Base-by-base conservation (phyloP, 805 yeast genomes). In the Saccharomycopsis amapae region DNA sequence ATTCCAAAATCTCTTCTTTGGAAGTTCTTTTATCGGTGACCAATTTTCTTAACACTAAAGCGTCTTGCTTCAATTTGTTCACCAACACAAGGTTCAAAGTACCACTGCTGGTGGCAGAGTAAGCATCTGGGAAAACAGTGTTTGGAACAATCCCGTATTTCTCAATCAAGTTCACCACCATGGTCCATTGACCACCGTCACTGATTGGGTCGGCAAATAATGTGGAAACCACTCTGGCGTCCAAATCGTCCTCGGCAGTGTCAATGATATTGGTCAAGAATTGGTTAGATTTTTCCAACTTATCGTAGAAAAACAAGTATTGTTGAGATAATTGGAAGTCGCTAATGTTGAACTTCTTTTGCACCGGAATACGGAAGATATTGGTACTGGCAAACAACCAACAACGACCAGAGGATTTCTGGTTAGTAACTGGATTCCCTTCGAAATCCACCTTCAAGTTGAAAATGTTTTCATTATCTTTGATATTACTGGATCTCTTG, bases 101-200 rank as follows among this genome's bases (percentile, higher is more conserved):
- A 15, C 58, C 46, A 2, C 81, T 71, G 15, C 65, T 61, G 2
- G 85, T 73, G 35, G 77, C 75, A 45, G 65, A 68, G 23, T 77
- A 68, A 45, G 77, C 69, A 61, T 86, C 95, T 9, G 90, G 89
- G 64, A 73, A 87, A 15, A 76, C 61, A 53, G 73, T 76, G 57
- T 80, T 70, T 32, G 96, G 96, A 44, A 86, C 84, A 44, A 83
- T 59, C 24, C 95, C 95, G 56, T 86, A 87, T 63, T 86, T 87
- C 52, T 78, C 77, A 42, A 85, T 74, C 47, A 87, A 61, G 62
- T 85, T 84, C 40, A 80, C 69, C 60, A 85, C 76, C 93, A 86
- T 82, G 53, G 83, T 80, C 72, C 83, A 85, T 63, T 86, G 95
- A 44, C 96, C 95, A 55, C 96, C 95, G 58, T 87, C 95, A 48